Base-by-base conservation (phyloP, 768 basidiomycete species). In the Naganishia kalamii region DNA sequence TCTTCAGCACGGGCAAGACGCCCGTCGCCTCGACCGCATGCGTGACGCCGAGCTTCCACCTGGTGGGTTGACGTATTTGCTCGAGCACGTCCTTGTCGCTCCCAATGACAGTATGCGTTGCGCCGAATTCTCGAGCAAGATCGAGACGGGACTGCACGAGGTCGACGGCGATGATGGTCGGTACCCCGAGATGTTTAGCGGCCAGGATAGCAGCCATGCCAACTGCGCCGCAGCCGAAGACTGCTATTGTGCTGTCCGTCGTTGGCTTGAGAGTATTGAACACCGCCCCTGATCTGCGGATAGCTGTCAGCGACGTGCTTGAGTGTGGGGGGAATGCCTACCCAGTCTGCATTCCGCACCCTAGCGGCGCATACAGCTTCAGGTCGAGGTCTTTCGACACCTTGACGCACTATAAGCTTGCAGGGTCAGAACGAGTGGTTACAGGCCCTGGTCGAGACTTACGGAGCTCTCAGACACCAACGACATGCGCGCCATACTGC, bases 281-380 rank as follows among this genome's bases (percentile, higher is more conserved):
- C 6, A 64, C 27, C 17, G 63, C 63, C 17, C 63, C 63, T 3
- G 63, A 48, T 7, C 62, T 63, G 60, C 12, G n/a, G n/a, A n/a
- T n/a, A n/a, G n/a, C n/a, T n/a, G n/a, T n/a, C n/a, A n/a, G n/a
- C n/a, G n/a, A n/a, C n/a, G n/a, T n/a, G n/a, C n/a, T n/a, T n/a
- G n/a, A n/a, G n/a, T n/a, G n/a, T n/a, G n/a, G n/a, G n/a, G n/a
- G n/a, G n/a, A n/a, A n/a, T 49, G 13, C 62, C 8, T 40, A 50
- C 62, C 63, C 63, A 6, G 63, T 64, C 37, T 64, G 63, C 63
- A 64, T 64, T 19, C 63, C 63, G 23, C 63, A 64, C 17, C 63
- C 63, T 3, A 64, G 49, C 4, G 63, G 63, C 15, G 63, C 63
- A 46, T 51, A 57, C 3, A 44, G 25, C 29, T 54, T 57, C 32